Conservation (phyloP, 2,329 filamentous ascomycete species). For the Pseudocercospora pini-densiflorae region DNA sequence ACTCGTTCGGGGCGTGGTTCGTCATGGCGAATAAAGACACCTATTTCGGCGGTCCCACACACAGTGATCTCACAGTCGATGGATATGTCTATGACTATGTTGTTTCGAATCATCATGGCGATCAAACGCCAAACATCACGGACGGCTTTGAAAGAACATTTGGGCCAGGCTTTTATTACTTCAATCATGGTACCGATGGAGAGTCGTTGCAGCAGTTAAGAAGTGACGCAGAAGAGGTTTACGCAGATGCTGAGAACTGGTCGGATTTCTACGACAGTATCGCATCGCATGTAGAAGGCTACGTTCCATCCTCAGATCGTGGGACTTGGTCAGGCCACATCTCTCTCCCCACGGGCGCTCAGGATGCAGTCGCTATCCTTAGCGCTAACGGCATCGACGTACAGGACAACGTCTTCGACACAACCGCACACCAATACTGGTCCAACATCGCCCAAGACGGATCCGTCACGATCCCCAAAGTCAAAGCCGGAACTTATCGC, state of each 20-base stretch:
- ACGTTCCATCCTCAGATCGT: slow-evolving; percentile 58
- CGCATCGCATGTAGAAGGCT: slow-evolving; percentile 62
- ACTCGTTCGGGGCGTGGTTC: slow-evolving; percentile 64
- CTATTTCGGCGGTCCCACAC: slow-evolving; percentile 65
- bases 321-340: slow-evolving; percentile 58
- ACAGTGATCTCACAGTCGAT: slow-evolving; percentile 67
- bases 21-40: slow-evolving; percentile 67
- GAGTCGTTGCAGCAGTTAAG: slow-evolving; percentile 55
- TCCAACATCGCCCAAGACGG: slow-evolving; percentile 55
- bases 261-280: slow-evolving; percentile 67
- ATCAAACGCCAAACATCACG: slow-evolving; percentile 67
- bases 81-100: slow-evolving; percentile 70
- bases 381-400: slow-evolving; percentile 58
- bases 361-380: slow-evolving; percentile 61
- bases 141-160: slow-evolving; percentile 69
- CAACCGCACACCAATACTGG: slow-evolving; percentile 67
- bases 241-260: slow-evolving; percentile 59
- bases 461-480: slow-evolving; percentile 56
- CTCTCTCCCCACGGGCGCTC: slow-evolving; percentile 57
- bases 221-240: slow-evolving; percentile 57
- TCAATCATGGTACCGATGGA: slow-evolving; percentile 60
- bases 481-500: slow-evolving; percentile 64
- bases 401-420: slow-evolving; percentile 63
- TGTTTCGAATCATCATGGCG: slow-evolving; percentile 66
- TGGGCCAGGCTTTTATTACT: slow-evolving; percentile 67